A percentile compares a stretch with the other conserved stretches of the same genome.
Conservation (phyloP, 108 stramenopile species). For the Cyclotella baltica region DNA sequence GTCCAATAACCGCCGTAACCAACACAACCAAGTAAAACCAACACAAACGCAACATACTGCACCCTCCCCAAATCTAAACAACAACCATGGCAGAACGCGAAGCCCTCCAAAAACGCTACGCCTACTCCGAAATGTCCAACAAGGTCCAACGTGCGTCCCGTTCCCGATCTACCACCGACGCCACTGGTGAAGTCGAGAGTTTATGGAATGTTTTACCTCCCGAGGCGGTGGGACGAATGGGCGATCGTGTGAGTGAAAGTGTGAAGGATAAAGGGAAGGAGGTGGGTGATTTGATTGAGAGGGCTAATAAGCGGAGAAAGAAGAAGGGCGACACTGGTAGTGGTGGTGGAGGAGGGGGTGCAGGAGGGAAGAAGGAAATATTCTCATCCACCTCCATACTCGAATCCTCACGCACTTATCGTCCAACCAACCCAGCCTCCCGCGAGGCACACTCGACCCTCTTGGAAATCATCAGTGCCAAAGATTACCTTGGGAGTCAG, state of each 20-base stretch:
- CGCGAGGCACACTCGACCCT: constrained; percentile 84
- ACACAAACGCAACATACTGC: constrained; percentile 5
- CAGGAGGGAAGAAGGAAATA: not conserved
- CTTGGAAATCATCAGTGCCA: constrained; percentile 69
- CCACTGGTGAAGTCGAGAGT: constrained; percentile 96
- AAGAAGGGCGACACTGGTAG: constrained; percentile 36
- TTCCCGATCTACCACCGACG: constrained; percentile 52
- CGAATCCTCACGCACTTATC: constrained; percentile 59
- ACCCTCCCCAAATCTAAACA: not conserved
- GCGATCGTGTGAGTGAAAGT: constrained; percentile 67
- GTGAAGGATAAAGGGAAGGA: constrained; percentile 40
- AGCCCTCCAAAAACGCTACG: constrained; percentile 87
- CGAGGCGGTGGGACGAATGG: constrained; percentile 78
- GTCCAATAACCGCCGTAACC: no score
- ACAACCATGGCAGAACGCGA: constrained; percentile 88
- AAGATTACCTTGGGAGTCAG: constrained; percentile 88
- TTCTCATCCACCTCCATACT: constrained; percentile 17
- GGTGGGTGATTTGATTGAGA: constrained; percentile 61
- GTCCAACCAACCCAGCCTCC: constrained; percentile 72
- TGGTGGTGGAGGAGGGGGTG: not conserved
- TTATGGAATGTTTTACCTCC: constrained; percentile 73
- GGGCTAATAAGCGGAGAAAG: constrained; percentile 55
- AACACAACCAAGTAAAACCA: not conserved
- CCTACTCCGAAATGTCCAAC: constrained; percentile 97
- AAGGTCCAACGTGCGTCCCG: constrained; percentile 91